Conservation (phyloP, 257 asterid species). For the Echites panduratus region DNA sequence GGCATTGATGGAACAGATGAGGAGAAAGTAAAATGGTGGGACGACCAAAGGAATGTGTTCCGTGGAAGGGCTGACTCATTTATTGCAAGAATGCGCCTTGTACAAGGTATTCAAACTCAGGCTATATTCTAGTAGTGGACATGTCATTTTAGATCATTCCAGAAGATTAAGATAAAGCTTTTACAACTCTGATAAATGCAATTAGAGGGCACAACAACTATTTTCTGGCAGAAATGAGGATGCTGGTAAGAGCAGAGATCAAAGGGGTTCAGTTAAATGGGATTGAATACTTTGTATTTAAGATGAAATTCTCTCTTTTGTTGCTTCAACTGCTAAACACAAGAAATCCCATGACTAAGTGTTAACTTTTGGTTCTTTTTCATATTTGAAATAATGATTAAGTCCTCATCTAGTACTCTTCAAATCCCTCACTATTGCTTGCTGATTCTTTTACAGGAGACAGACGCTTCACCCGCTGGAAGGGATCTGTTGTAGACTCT, state of each 20-base stretch:
- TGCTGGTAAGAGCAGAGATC: background rate
- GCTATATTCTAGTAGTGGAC: constrained; percentile 12
- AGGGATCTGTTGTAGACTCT: constrained; percentile 54
- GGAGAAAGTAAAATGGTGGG: constrained; percentile 50
- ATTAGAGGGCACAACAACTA: background rate
- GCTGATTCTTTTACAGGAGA: constrained; percentile 33
- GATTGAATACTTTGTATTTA: background rate
- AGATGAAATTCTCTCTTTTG: background rate
- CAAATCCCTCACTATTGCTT: background rate
- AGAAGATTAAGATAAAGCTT: background rate
- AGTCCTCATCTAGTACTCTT: constrained; percentile 1
- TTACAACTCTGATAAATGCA: background rate
- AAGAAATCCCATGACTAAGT: background rate
- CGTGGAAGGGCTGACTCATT: constrained; percentile 49
- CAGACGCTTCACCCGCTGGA: constrained; percentile 53
- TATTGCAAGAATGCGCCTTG: constrained; percentile 54
- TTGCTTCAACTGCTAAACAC: background rate
- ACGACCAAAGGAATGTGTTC: constrained; percentile 43
- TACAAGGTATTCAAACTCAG: constrained; percentile 34
- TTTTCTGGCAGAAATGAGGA: background rate
- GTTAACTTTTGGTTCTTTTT: background rate
- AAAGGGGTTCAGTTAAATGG: background rate
- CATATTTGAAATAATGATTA: background rate
- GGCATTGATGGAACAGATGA: constrained; percentile 49
- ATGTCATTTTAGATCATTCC: background rate